Evolutionary conservation across 164 flowering plant genomes (phyloP), one percentile per base, ranked within the genome.

Genomic region (Vitis amurensis): DNA sequence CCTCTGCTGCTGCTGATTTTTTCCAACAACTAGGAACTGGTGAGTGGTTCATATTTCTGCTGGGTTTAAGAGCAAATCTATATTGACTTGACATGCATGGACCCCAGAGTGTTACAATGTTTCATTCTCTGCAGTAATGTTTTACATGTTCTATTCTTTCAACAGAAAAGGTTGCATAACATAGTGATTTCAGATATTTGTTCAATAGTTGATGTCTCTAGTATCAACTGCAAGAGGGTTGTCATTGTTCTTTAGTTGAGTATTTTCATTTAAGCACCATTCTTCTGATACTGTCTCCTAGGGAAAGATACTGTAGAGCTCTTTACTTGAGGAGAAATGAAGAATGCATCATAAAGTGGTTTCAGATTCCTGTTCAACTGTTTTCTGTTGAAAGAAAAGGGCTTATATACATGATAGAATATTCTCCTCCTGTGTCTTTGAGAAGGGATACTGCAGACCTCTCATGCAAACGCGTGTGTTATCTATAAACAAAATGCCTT

Each of bases 21-120:
- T 96, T 96, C 73, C 95, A 86, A 68, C 97, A 93, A 76, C 87
- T 96, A 50, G 96, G 97, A 79, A 89, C 98, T 68, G 97, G 99
- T 96, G 75, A 81, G 99, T 82, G 49, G 16, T 16, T 67, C 48
- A 37, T 69, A 19, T 16, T 19, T 13, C 19, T 53, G 55, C 63
- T 7, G 63, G 29, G 30, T 62, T 30, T 30, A 27, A 13, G 14
- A 62, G 44, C 23, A 30, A 65, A 37, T 63, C 3, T 9, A 6
- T 51, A 53, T 53, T 53, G 56, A 11, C 15, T 53, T 12, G 5
- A 14, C 56, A 53, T 14, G 3, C 10, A n/a, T 37, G 44, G 44
- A 37, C 7, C 44, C 44, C 44, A 37, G 7, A 37, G 44, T 37
- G 44, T 37, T 37, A 37, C 7, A 6, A 6, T 37, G 44, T 37